These are phyloP conservation scores for Starmerella cellae DNA, from an alignment of 805 yeast genomes.

Conservation along the genomic window DNA sequence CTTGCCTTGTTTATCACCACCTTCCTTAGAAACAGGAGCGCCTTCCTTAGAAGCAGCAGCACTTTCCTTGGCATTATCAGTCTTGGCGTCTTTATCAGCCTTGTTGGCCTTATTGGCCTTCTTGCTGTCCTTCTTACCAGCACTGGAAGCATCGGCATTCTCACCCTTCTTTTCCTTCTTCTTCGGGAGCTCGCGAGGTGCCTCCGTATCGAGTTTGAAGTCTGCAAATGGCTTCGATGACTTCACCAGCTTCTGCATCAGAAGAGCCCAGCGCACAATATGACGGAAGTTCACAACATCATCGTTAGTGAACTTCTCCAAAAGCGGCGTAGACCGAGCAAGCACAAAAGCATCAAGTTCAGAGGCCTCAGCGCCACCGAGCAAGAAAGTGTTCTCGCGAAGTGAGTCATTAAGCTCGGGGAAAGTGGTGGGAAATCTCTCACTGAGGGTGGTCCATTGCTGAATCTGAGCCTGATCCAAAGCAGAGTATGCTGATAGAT, in stretches of 20 bases:
- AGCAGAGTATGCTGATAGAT: constrained; percentile 26
- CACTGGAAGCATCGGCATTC: constrained; percentile 15
- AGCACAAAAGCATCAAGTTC: constrained; percentile 61
- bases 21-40: constrained; percentile 6
- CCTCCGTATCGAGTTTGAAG: constrained; percentile 46
- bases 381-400: constrained; percentile 55
- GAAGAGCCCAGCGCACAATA: constrained; percentile 82
- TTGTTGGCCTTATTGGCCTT: constrained; percentile 28
- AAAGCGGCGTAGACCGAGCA: constrained; percentile 48
- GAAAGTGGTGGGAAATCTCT: constrained; percentile 42
- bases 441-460: constrained; percentile 68
- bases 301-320: constrained; percentile 43
- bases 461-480: constrained; percentile 55
- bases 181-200: constrained; percentile 55
- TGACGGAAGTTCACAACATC: constrained; percentile 61
- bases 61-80: constrained; percentile 32
- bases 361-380: constrained; percentile 49
- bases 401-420: constrained; percentile 52
- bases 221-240: constrained; percentile 35
- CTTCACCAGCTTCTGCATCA: constrained; percentile 54
- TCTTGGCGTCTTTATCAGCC: constrained; percentile 22
- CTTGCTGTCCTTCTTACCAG: constrained; percentile 13
- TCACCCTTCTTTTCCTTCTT: constrained; percentile 29
- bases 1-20: constrained; percentile 22
- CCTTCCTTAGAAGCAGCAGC: constrained; percentile 19